Conservation (phyloP, 176 grass and related monocot species). For the Luzula sylvatica region DNA sequence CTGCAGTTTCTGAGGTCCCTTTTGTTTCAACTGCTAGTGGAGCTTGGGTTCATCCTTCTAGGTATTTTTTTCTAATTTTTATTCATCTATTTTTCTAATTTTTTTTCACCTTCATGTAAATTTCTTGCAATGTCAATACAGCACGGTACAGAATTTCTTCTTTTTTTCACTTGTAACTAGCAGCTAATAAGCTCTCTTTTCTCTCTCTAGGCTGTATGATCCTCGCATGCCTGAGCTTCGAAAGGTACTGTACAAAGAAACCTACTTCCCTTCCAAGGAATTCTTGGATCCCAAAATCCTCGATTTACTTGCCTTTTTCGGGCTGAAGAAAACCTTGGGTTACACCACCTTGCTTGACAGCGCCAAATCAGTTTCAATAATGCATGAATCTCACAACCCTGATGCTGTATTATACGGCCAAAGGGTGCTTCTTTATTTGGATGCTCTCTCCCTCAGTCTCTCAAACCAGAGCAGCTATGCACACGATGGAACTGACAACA, state of each 20-base stretch:
- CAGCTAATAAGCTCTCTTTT: conserved; percentile 6
- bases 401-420: conserved; percentile 40
- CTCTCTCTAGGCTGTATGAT: conserved; percentile 83
- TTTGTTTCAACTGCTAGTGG: conserved; percentile 70
- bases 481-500: conserved; percentile 27
- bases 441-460: conserved; percentile 49
- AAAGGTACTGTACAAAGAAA: conserved; percentile 79
- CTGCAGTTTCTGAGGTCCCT: conserved; percentile 35
- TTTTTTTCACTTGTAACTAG: conserved; percentile 2
- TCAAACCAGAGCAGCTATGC: conserved; percentile 38
- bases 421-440: conserved; percentile 63
- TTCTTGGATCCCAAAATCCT: conserved; percentile 57
- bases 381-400: conserved; percentile 46
- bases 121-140: not conserved
- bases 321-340: conserved; percentile 68
- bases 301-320: conserved; percentile 62
- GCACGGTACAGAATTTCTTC: not conserved
- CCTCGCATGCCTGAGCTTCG: conserved; percentile 69
- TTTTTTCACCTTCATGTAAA: too few relatives aligned
- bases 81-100: too few relatives aligned
- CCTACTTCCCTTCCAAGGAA: conserved; percentile 82
- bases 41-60: conserved; percentile 68
- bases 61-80: conserved; percentile 23
- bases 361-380: conserved; percentile 62
- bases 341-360: conserved; percentile 81